Base-by-base conservation (phyloP, 176 grass and related monocot species). In the Pontederia paniculata region DNA sequence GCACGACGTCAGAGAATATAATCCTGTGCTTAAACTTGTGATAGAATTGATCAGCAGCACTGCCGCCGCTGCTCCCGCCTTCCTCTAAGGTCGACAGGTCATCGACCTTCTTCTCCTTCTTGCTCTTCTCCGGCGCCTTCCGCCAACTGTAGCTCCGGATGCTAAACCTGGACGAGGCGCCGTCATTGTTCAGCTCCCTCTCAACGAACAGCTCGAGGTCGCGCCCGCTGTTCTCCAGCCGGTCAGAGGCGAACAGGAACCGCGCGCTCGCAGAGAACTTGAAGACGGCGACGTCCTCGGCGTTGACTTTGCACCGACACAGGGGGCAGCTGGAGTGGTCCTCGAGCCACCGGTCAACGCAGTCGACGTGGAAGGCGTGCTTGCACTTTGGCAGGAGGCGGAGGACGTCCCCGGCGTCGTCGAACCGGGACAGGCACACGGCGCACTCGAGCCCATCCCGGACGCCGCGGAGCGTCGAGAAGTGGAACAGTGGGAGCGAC, bases 291-390 rank as follows among this genome's bases (percentile, higher is more conserved):
- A 71, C 86, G 74, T 73, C 77, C 52, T 58, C 78, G 53, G 68
- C 67, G 57, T 68, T 52, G 58, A 98, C 78, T 44, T 70, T 62
- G 0, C 75, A 10, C 17, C 94, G 87, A 72, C 94, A 98, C 11
- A 98, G 78, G 7, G 83, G 94, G 75, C 87, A 98, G 57, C 83
- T 91, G 12, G 87, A 88, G 62, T 72, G 81, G 17, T 55, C 71
- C 60, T 80, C 62, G 8, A 98, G 75, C 94, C 94, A 98, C 2
- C 74, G 86, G 65, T 98, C 94, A n/a, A 98, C 75, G 54, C 94
- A 98, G 17, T 41, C 56, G 54, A 93, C 74, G 63, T 93, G 94
- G 75, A 98, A 98, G 5, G 87, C 83, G 48, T 93, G 94, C 63
- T 69, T 81, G 72, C 93, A 88, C 51, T 73, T 73, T 10, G 87